Evolutionary conservation across 257 asterid genomes (phyloP), one percentile per base, ranked within the genome.

Genomic region (Nicotiana otophora): DNA sequence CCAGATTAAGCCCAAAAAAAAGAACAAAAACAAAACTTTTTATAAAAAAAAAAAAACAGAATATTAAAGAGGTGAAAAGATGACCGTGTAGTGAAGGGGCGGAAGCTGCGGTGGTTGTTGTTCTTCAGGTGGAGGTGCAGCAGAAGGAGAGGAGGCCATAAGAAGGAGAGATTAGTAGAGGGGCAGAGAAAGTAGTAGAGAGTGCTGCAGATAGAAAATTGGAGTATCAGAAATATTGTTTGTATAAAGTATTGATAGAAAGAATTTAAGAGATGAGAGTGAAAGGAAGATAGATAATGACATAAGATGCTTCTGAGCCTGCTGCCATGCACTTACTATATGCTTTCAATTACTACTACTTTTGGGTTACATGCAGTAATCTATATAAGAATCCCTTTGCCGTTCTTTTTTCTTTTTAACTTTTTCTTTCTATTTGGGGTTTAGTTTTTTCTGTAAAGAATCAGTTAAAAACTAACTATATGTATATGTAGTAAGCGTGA

Each of bases 71-170:
- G 4, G 34, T 31, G 4, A 31, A 31, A 31, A 31, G 78, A 64
- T 54, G 51, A 93, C 98, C 98, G 88, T 91, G 88, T 92, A 93
- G 3, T 87, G 92, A 66, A 93, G 91, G 31, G 89, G 86, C 2
- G 76, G 89, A 23, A 79, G 80, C 28, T 83, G 84, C 8, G 85
- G 90, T 34, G 61, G 81, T 76, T 86, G 81, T 76, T 86, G 87
- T 86, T 89, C 89, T 84, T 90, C 93, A 79, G 87, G 78, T 77
- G 86, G 89, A 34, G 76, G 48, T 42, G 48, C 48, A 42, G 10
- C 48, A 42, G 48, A 8, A 10, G 86, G 88, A 34, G 76, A 81
- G 72, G 91, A 81, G 14, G 93, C 94, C 97, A 92, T 91, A 62
- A 74, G 66, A 39, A 68, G 19, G 6, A 39, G 77, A n/a, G 15